Evolutionary conservation across 1,139 yeast species (phyloP).

Genomic region (Saccharomycopsis crataegensis): DNA sequence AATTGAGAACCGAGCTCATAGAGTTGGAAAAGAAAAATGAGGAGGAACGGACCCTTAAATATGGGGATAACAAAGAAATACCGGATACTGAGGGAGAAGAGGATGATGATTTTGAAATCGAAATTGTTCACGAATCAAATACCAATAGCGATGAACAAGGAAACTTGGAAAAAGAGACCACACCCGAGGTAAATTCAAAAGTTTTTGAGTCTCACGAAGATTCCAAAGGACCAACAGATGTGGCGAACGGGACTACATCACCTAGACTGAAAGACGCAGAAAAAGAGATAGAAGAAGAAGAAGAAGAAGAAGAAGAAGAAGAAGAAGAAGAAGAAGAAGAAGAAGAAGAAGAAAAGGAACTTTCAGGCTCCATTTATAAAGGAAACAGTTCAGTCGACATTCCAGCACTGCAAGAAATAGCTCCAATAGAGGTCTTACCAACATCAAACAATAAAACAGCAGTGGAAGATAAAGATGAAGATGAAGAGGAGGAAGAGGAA

Average conservation of each 20-base stretch:
- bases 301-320: not conserved
- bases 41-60: slow-evolving; percentile 19
- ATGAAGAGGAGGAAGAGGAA: slow-evolving; percentile 22
- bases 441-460: slow-evolving; percentile 35
- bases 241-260: not conserved
- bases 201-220: not conserved
- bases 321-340: not conserved
- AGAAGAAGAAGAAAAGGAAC: not conserved
- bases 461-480: slow-evolving; percentile 21
- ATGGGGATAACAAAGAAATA: slow-evolving; percentile 22
- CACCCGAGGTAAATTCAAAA: not conserved
- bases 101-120: slow-evolving; percentile 14
- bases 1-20: slow-evolving; percentile 30
- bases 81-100: slow-evolving; percentile 23
- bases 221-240: not conserved
- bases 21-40: slow-evolving; percentile 35
- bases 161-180: not conserved
- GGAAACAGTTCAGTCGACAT: too few species aligned
- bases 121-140: slow-evolving; percentile 11
- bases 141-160: not conserved
- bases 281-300: not conserved
- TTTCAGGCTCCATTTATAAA: not conserved
- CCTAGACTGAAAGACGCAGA: not conserved
- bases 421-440: slow-evolving; percentile 23
- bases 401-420: too few species aligned